Base-by-base conservation (phyloP, 2,329 filamentous ascomycete species). In the Aspergillus brasiliensis region DNA sequence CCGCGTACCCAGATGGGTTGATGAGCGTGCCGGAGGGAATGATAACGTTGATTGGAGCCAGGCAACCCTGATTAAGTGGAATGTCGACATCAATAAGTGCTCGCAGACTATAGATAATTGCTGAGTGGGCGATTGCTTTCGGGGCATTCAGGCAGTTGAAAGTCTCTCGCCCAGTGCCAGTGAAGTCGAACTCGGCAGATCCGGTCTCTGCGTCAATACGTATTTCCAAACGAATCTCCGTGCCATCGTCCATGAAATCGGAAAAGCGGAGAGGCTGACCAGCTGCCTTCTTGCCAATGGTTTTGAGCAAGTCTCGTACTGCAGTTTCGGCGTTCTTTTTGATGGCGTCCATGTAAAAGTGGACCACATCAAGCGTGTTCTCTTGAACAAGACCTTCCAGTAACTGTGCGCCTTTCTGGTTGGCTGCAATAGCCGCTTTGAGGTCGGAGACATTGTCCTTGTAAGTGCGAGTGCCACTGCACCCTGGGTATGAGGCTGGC, bases 231-330 rank as follows among this genome's bases (percentile, higher is more conserved):
- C 84, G 81, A 68, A 96, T 94, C 0, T 91, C 90, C 8, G 85
- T 90, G 25, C 91, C 91, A 67, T 96, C 91, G 67, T 96, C 92
- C 90, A 96, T 95, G 78, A 88, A 91, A 70, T 96, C 91, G 1
- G 88, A 81, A 0, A 91, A 89, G 7, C 85, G 83, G 0, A 96
- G 82, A n/a, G 90, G 86, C 59, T 86, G 83, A 2, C 88, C 88
- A 65, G 86, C 82, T 65, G 92, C 91, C 23, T 86, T 83, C 62
- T 83, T 83, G 68, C 86, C 83, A n/a, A 94, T 87, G 3, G 84
- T 81, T 69, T 89, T 92, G 25, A 96, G 81, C 5, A 96, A 81
- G 52, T 84, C 85, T n/a, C 90, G 85, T 0, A 96, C 92, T 37
- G 88, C 89, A 1, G 86, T 81, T 67, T 92, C 91, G 0, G 91